Evolutionary conservation across 1,139 yeast species (phyloP).

Genomic region (Nakaseomyces sp.): DNA sequence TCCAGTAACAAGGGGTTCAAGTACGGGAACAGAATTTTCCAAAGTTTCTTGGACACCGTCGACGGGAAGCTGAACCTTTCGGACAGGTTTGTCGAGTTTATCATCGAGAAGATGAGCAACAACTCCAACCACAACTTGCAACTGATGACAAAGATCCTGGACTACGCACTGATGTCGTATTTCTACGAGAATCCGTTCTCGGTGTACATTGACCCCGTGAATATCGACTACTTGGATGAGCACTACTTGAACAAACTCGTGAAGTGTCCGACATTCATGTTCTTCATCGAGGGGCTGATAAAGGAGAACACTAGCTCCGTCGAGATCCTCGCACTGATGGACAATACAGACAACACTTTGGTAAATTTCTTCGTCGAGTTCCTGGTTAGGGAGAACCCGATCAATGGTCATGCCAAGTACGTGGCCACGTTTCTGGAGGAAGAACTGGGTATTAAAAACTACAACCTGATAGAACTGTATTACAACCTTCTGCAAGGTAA

Average conservation of each 20-base stretch:
- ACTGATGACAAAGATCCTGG: constrained; percentile 43
- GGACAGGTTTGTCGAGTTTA: constrained; percentile 25
- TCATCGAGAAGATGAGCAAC: constrained; percentile 28
- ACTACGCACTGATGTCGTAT: constrained; percentile 59
- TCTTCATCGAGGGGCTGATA: constrained; percentile 32
- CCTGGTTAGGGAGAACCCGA: constrained; percentile 30
- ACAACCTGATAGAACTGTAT: constrained; percentile 28
- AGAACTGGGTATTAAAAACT: constrained; percentile 22
- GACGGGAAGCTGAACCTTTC: constrained; percentile 30
- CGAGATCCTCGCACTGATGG: constrained; percentile 23
- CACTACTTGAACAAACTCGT: constrained; percentile 36
- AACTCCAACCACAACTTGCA: constrained; percentile 29
- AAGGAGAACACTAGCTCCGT: constrained; percentile 23
- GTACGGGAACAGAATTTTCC: constrained; percentile 28
- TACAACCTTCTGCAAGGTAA: constrained; percentile 24
- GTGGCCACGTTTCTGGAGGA: constrained; percentile 24
- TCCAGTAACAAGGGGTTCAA: constrained; percentile 30
- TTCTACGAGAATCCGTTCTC: constrained; percentile 64
- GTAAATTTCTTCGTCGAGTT: constrained; percentile 30
- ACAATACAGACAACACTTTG: constrained; percentile 21
- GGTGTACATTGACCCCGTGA: constrained; percentile 34
- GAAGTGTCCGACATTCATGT: constrained; percentile 41
- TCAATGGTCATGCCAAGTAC: constrained; percentile 27
- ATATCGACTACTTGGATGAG: constrained; percentile 29
- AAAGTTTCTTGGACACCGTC: constrained; percentile 29